phyloP scores from a whole-genome alignment of 176 grass and related monocot genomes.

The Carex scoparia region DNA sequence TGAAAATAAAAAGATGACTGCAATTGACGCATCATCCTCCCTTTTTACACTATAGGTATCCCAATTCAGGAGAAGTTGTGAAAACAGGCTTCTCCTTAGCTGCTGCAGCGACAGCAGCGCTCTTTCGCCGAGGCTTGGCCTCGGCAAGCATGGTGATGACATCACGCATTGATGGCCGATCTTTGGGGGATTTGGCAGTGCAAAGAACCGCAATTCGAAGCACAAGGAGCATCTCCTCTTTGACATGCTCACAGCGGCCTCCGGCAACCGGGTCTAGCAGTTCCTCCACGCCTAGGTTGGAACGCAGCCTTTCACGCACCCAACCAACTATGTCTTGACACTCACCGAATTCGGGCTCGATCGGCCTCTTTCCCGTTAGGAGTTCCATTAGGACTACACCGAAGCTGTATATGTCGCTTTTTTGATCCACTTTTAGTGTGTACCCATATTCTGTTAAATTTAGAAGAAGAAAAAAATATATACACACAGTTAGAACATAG shows the following conservation, averaged over 20 bases:
- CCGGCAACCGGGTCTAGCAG: conserved; percentile 63
- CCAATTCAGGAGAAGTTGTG: conserved; percentile 66
- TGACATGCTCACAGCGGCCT: conserved; percentile 58
- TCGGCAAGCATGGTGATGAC: conserved; percentile 87
- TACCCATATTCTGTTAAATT: conserved; percentile 68
- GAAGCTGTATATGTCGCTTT: conserved; percentile 97
- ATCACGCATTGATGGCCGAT: conserved; percentile 83
- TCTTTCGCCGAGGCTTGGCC: conserved; percentile 89
- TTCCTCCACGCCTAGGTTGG: conserved; percentile 61
- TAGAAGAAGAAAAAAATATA: background rate
- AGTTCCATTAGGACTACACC: conserved; percentile 89
- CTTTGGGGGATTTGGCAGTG: conserved; percentile 82
- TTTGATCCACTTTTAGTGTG: conserved; percentile 90
- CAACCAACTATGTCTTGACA: conserved; percentile 70
- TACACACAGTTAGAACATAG: background rate
- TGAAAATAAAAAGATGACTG: background rate
- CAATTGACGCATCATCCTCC: background rate
- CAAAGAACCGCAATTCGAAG: conserved; percentile 80
- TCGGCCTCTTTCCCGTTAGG: conserved; percentile 64
- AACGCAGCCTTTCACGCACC: conserved; percentile 64
- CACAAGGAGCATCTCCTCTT: conserved; percentile 93
- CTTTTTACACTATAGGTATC: conserved; percentile 41
- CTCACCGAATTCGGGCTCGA: conserved; percentile 78
- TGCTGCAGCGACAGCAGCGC: conserved; percentile 39
- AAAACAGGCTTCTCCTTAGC: conserved; percentile 95